These are phyloP conservation scores for Eucalyptus fibrosa DNA, from an alignment of 345 rosid genomes.

Conservation along the genomic window DNA sequence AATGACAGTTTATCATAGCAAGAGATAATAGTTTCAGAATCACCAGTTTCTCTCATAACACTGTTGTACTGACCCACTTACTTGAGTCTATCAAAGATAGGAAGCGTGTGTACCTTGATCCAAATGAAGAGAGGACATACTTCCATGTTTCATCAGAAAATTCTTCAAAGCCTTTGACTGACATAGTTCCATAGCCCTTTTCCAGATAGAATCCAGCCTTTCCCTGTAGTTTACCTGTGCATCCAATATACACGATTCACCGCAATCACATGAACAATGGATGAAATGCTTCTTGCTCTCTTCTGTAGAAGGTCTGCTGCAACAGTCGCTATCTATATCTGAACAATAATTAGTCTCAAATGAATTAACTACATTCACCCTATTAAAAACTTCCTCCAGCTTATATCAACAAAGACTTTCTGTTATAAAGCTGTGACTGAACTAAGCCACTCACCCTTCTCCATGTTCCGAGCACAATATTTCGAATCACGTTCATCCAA, in stretches of 20 bases:
- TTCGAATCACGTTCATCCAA: conserved; percentile 25
- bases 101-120: conserved; percentile 39
- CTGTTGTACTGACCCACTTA: not conserved
- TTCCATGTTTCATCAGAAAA: conserved; percentile 69
- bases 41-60: not conserved
- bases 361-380: not conserved
- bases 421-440: not conserved
- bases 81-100: not conserved
- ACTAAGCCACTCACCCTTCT: conserved; percentile 24
- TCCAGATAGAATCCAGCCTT: conserved; percentile 66
- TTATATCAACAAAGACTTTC: not conserved
- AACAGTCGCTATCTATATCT: conserved; percentile 32
- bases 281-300: conserved; percentile 30
- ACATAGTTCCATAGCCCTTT: conserved; percentile 45
- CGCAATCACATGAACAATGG: conserved; percentile 25
- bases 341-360: not conserved
- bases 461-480: conserved; percentile 25
- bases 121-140: conserved; percentile 51
- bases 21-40: not conserved
- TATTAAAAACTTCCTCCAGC: not conserved
- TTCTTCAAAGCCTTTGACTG: conserved; percentile 61
- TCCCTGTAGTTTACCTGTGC: conserved; percentile 24
- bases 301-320: conserved; percentile 34
- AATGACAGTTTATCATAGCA: not conserved
- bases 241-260: conserved; percentile 14